These are phyloP conservation scores for Hypoxylon trugodes DNA, from an alignment of 495 filamentous ascomycete species.

Conservation along the genomic window DNA sequence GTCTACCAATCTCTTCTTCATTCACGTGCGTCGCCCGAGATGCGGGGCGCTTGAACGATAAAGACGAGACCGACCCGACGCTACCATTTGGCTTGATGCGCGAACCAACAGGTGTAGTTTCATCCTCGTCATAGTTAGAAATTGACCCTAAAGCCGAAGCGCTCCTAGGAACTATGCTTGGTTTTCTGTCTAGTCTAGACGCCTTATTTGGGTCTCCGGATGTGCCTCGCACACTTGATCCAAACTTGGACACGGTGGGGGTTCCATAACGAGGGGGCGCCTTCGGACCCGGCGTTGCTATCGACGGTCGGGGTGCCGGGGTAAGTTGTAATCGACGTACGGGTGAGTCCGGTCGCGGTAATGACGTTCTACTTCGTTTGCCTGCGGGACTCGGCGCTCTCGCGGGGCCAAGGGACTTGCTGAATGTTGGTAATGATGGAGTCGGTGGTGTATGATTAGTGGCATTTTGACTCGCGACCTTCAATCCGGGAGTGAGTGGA, in stretches of 20 bases:
- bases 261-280: slow-evolving; percentile 65
- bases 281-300: slow-evolving; percentile 59
- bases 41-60: slow-evolving; percentile 58
- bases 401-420: slow-evolving; percentile 85
- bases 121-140: slow-evolving; percentile 59
- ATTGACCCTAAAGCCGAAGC: slow-evolving; percentile 59
- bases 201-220: slow-evolving; percentile 66
- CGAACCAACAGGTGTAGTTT: slow-evolving; percentile 65
- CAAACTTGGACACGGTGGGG: slow-evolving; percentile 72
- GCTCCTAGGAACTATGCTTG: slow-evolving; percentile 62
- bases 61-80: slow-evolving; percentile 55
- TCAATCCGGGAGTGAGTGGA: slow-evolving; percentile 71
- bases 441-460: slow-evolving; percentile 70
- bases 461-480: slow-evolving; percentile 58
- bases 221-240: slow-evolving; percentile 67
- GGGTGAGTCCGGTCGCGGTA: slow-evolving; percentile 88
- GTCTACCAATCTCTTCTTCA: slow-evolving; percentile 73
- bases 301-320: slow-evolving; percentile 62
- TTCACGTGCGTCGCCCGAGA: slow-evolving; percentile 56
- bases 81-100: slow-evolving; percentile 62
- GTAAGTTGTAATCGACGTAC: slow-evolving; percentile 68
- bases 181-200: slow-evolving; percentile 56
- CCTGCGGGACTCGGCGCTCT: slow-evolving; percentile 73
- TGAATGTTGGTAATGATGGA: slow-evolving; percentile 73
- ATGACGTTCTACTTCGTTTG: slow-evolving; percentile 76